Conservation (phyloP, 352 stramenopile species). For the Sclerospora graminicola region DNA sequence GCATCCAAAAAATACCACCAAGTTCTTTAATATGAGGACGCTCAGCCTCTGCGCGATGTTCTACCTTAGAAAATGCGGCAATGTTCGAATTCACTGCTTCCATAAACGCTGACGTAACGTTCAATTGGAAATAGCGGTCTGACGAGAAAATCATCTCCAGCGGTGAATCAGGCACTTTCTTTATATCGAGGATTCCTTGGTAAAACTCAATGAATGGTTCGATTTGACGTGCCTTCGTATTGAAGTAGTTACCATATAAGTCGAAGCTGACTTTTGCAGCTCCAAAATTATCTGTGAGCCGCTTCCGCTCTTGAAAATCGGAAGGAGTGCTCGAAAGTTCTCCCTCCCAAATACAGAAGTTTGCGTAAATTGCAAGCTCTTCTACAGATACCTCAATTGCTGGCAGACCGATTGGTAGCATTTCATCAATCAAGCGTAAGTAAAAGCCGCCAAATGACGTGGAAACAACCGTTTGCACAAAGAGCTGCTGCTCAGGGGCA, state of each 20-base stretch:
- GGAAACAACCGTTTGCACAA: constrained; percentile 66
- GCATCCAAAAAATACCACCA: constrained; percentile 74
- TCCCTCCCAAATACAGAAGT: constrained; percentile 65
- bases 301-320: constrained; percentile 31
- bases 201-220: constrained; percentile 86
- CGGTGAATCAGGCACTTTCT: constrained; percentile 58
- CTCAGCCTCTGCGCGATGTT: constrained; percentile 28
- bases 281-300: constrained; percentile 55
- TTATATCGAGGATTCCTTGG: constrained; percentile 60
- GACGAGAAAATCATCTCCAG: constrained; percentile 67
- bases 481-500: constrained; percentile 35
- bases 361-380: constrained; percentile 65
- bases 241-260: constrained; percentile 86
- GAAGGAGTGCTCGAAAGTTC: constrained; percentile 11
- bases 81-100: constrained; percentile 59
- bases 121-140: constrained; percentile 79
- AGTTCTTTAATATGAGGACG: constrained; percentile 78
- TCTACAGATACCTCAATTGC: constrained; percentile 73
- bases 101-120: constrained; percentile 80
- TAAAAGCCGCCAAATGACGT: constrained; percentile 85
- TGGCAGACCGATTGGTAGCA: constrained; percentile 56
- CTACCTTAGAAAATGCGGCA: constrained; percentile 55
- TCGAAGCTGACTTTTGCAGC: constrained; percentile 69
- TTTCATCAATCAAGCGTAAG: constrained; percentile 76
- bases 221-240: constrained; percentile 53